Conservation (phyloP, 1,139 yeast genomes). For the Taphrina pruni region DNA sequence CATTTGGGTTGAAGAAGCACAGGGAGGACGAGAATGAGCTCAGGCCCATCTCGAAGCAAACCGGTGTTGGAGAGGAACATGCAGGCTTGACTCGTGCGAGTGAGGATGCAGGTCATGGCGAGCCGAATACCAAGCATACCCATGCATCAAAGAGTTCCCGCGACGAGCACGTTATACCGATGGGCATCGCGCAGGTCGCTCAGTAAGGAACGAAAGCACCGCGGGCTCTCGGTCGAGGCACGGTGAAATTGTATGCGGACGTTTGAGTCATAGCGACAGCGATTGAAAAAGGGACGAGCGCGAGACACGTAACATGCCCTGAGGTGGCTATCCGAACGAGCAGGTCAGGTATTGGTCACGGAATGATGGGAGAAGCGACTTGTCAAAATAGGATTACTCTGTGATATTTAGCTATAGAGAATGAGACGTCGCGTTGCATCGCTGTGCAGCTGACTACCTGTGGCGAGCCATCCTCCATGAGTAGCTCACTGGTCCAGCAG, state of each 20-base stretch:
- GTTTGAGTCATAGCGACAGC: background rate
- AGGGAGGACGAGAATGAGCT: slow-evolving; percentile 19
- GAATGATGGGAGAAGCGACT: too few relatives aligned
- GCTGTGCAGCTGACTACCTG: background rate
- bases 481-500: too few relatives aligned
- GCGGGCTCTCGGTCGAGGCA: background rate
- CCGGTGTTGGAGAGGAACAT: background rate
- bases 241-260: background rate
- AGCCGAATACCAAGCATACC: background rate
- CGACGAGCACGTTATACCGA: background rate
- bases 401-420: slow-evolving; percentile 6
- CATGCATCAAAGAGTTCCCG: background rate
- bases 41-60: background rate
- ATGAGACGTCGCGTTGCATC: too few relatives aligned
- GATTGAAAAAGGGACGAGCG: background rate
- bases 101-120: slow-evolving; percentile 1
- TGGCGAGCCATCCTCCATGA: too few relatives aligned
- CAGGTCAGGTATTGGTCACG: too few relatives aligned
- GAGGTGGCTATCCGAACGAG: too few relatives aligned
- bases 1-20: slow-evolving; percentile 5
- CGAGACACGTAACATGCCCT: too few relatives aligned
- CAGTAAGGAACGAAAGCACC: background rate
- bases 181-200: slow-evolving; percentile 2
- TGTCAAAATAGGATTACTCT: background rate
- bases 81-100: background rate